phyloP scores from a whole-genome alignment of 1,139 yeast genomes.

The Geotrichum candidum region DNA sequence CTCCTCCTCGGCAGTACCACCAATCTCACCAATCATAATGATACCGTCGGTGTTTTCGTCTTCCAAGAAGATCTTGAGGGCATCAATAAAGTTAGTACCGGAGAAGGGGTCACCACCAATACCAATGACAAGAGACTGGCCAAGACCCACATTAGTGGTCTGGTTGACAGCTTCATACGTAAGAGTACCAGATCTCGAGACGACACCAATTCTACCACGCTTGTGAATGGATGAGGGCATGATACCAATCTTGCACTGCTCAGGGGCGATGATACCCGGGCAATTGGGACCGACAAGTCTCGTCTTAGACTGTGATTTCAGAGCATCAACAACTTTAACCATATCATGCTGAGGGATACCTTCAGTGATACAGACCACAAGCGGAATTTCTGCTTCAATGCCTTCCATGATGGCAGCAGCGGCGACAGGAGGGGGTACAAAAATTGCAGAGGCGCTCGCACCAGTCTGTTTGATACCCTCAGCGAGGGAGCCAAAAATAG shows the following conservation, averaged over 20 bases:
- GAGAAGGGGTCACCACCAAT: constrained; percentile 99
- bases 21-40: constrained; percentile 97
- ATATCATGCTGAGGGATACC: constrained; percentile 99
- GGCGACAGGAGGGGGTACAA: constrained; percentile 96
- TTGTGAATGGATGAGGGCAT: constrained; percentile 94
- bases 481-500: constrained; percentile 80
- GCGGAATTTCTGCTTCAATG: constrained; percentile 89
- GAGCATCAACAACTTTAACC: constrained; percentile 91
- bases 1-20: constrained; percentile 99
- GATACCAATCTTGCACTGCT: constrained; percentile 96
- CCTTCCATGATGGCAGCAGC: constrained; percentile 96
- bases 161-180: constrained; percentile 99
- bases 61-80: constrained; percentile 79
- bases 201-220: constrained; percentile 91
- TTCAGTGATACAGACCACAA: constrained; percentile 96
- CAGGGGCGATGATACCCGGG: constrained; percentile 98
- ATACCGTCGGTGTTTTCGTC: constrained; percentile 96
- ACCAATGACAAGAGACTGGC: constrained; percentile 96
- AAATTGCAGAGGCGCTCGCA: constrained; percentile 92
- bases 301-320: constrained; percentile 89
- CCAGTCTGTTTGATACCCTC: constrained; percentile 90
- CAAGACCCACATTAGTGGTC: constrained; percentile 92
- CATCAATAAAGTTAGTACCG: constrained; percentile 97
- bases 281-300: constrained; percentile 98
- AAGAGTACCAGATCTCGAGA: constrained; percentile 95